Evolutionary conservation across 345 rosid species (phyloP), one percentile per base, ranked within the genome.

Genomic region (Boechera retrofracta): DNA sequence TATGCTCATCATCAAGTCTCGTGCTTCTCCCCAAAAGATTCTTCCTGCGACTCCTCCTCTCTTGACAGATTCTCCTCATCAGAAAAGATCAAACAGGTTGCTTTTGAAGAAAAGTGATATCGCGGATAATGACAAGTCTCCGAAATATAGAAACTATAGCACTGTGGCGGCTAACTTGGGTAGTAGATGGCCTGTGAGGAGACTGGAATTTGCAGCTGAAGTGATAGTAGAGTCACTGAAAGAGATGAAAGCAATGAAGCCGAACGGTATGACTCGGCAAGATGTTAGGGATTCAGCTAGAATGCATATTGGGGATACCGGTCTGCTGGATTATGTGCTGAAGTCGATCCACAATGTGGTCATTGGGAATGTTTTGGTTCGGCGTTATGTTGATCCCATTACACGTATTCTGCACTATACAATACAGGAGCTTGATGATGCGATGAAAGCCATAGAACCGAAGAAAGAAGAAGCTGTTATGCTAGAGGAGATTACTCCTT

Each of bases 281-380:
- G 95, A 92, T 39, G 88, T 92, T 45, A 86, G 98, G 80, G 98
- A 92, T 82, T 86, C 95, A 38, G 98, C 98, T 66, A 79, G 98
- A 76, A 79, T 86, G 81, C 93, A 89, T 66, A 92, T 94, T 31
- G 98, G 98, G 6, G 98, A 94, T 71, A 90, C 97, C 0, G 98
- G 98, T 13, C 79, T 94, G 83, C 83, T 92, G 2, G 98, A 94
- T 68, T 89, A 88, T 61, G 97, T 94, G 38, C 69, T 94, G 78
- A 92, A 94, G 67, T 87, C 90, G 2, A 84, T 94, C 93, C 86
- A 87, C 80, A 92, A 94, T 68, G 97, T 90, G 11, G 80, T 84
- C 4, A 80, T 94, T 16, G 92, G 89, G 51, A 75, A 72, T 49
- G 67, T 83, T 67, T 67, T 89, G 26, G 89, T 94, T 31, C 73